phyloP scores from a whole-genome alignment of 164 flowering plant genomes.

The Magnolia changhungtana region DNA sequence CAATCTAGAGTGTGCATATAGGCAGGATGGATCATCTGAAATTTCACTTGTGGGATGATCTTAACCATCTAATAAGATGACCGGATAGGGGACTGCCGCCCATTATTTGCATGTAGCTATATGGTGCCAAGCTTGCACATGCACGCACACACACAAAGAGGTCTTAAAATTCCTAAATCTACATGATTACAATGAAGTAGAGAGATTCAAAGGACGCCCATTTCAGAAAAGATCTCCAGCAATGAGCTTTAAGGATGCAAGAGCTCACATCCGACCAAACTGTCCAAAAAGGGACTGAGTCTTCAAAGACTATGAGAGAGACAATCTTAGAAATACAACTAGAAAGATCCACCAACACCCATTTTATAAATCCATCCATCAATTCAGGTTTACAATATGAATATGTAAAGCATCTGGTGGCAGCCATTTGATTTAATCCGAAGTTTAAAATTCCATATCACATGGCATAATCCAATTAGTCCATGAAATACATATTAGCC shows the following conservation, averaged over 20 bases:
- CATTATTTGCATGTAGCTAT: too few species aligned
- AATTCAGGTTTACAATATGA: not conserved
- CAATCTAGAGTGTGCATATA: too few species aligned
- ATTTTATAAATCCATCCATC: not conserved
- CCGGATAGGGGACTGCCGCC: too few species aligned
- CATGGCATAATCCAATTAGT: not conserved
- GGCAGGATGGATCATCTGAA: too few species aligned
- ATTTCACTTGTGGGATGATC: too few species aligned
- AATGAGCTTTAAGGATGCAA: not conserved
- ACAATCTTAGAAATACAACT: not conserved
- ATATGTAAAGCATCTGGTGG: not conserved
- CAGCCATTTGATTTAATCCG: not conserved
- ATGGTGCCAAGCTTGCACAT: too few species aligned
- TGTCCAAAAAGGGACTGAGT: not conserved
- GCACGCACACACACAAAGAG: too few species aligned
- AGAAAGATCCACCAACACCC: not conserved
- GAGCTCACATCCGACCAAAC: not conserved
- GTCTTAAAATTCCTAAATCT: not conserved
- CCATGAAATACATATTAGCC: not conserved
- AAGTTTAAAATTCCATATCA: too few species aligned
- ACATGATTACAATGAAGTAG: too few species aligned
- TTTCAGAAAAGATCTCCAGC: too few species aligned
- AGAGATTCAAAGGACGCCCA: too few species aligned
- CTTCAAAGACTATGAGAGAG: not conserved
- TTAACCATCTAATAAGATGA: too few species aligned